Base-by-base conservation (phyloP, 177 flowering plant genomes). In the Vitis hybrid region DNA sequence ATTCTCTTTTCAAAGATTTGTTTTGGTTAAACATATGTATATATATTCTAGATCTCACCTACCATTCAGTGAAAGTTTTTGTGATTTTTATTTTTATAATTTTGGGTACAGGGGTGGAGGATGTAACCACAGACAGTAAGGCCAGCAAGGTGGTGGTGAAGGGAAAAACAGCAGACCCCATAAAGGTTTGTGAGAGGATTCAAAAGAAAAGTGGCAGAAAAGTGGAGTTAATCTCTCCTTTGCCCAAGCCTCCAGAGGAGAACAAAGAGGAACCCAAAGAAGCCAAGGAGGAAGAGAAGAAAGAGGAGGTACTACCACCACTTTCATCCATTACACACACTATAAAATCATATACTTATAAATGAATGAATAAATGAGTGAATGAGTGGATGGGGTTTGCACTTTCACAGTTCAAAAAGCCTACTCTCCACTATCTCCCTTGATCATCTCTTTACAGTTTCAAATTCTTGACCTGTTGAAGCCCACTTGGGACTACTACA, bases 201-300 rank as follows among this genome's bases (percentile, higher is more conserved):
- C 91, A 86, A 57, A 89, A 82, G 88, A 93, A 93, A 79, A 86
- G 87, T 55, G 92, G 94, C 4, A 80, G 89, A 66, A 87, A 89
- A 76, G 95, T 84, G 16, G 89, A 86, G 81, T 27, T 91, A 51
- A 85, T 93, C 70, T 90, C 97, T 0, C 98, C 97, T 30, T 66
- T 90, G 75, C 92, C 94, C 46, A 86, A 88, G 63, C 90, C 88
- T 13, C 81, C 85, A 0, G 85, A 78, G 40, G 91, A 87, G 62
- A 74, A 69, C 63, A 77, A 83, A 56, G 78, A 84, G 19, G 84
- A 81, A 9, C 65, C 72, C 30, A 67, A 65, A 16, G 46, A 35
- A 35, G 6, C 1, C 46, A 24, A n/a, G 21, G 24, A 46, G 14
- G 86, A 85, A 71, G 87, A 77, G 64, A 87, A 86, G 69, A 85